These are phyloP conservation scores for Phytophthora capsici DNA, from an alignment of 352 stramenopile genomes.

Conservation along the genomic window DNA sequence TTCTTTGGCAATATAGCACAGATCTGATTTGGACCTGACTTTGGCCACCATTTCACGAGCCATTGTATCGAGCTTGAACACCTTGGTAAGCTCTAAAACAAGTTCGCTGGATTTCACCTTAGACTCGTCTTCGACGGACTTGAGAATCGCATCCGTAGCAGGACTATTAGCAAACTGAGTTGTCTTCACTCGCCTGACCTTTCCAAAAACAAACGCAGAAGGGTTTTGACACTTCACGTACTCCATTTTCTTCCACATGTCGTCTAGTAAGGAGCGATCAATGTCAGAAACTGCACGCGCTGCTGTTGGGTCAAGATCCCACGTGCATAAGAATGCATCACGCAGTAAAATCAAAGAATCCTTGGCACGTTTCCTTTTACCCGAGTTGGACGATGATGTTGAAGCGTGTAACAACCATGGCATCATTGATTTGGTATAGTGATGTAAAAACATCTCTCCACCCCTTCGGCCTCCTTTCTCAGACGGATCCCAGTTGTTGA, in stretches of 20 bases:
- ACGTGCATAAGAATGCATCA: conserved; percentile 85
- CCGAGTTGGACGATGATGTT: conserved; percentile 40
- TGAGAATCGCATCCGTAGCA: conserved; percentile 62
- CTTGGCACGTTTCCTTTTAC: conserved; percentile 67
- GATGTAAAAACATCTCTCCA: conserved; percentile 84
- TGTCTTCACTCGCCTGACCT: conserved; percentile 69
- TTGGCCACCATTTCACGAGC: conserved; percentile 71
- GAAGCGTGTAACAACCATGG: conserved; percentile 70
- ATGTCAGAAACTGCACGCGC: conserved; percentile 75
- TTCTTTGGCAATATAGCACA: conserved; percentile 81
- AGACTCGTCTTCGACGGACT: conserved; percentile 62
- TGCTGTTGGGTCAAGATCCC: conserved; percentile 77
- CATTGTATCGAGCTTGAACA: conserved; percentile 87
- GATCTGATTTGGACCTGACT: conserved; percentile 57
- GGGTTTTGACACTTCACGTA: conserved; percentile 68
- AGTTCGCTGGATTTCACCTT: conserved; percentile 61
- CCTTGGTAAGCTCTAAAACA: conserved; percentile 65
- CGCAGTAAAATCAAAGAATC: conserved; percentile 67
- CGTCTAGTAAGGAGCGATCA: conserved; percentile 75
- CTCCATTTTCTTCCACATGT: conserved; percentile 88
- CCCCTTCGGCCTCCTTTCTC: conserved; percentile 73
- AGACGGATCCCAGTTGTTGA: conserved; percentile 75
- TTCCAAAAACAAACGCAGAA: conserved; percentile 77
- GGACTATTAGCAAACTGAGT: conserved; percentile 73
- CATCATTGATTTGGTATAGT: conserved; percentile 86